Evolutionary conservation across 495 filamentous ascomycete species (phyloP).

Genomic region (Parachaetomium inaequale): DNA sequence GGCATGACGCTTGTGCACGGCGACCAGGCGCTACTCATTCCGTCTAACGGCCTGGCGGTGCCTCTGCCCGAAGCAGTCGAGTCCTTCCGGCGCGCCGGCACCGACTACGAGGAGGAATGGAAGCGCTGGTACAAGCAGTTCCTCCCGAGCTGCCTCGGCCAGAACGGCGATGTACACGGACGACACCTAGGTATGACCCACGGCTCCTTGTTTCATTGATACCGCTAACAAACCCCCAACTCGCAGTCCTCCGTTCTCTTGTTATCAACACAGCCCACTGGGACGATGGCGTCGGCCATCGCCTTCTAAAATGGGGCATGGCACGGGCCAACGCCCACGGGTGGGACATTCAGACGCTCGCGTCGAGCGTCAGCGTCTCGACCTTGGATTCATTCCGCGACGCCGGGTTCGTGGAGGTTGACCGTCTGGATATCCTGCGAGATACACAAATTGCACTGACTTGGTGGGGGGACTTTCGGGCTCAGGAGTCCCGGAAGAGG

Average conservation of each 20-base stretch:
- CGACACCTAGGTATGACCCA: neutral
- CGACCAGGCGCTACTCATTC: neutral
- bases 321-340: neutral
- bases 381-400: neutral
- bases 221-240: neutral
- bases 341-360: neutral
- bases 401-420: neutral
- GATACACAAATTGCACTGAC: neutral
- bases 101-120: neutral
- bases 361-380: neutral
- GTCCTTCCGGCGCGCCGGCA: neutral
- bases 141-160: neutral
- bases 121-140: neutral
- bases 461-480: neutral
- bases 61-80: neutral
- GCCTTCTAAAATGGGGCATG: neutral
- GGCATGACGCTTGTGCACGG: neutral
- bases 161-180: neutral
- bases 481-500: neutral
- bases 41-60: neutral
- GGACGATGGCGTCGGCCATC: neutral
- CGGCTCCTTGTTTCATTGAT: no score
- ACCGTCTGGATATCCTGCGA: neutral
- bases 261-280: slow-evolving; percentile 1
- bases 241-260: slow-evolving; percentile 1